Evolutionary conservation across 371 early-diverging fungal species (phyloP).

Genomic region (Modicella reniformis): DNA sequence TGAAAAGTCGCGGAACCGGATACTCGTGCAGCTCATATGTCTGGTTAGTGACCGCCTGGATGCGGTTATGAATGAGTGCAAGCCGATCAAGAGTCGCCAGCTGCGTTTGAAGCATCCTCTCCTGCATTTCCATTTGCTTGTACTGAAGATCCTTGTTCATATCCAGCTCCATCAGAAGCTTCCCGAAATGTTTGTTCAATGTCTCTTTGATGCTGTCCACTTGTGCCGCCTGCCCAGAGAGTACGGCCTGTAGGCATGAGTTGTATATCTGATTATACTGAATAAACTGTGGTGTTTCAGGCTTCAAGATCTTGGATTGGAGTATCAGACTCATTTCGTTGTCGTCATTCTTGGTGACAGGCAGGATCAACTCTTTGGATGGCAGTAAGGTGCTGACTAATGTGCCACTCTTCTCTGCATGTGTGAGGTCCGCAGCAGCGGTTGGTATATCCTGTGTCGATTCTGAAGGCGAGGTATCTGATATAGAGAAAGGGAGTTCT

Average conservation of each 20-base stretch:
- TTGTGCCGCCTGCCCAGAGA: constrained; percentile 13
- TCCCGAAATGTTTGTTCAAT: constrained; percentile 16
- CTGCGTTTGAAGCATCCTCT: constrained; percentile 12
- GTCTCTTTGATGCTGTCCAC: constrained; percentile 12
- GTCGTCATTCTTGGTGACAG: no score
- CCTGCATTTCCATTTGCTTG: constrained; percentile 21
- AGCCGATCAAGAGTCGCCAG: neutral
- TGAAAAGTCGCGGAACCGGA: constrained; percentile 20
- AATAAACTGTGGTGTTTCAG: no score
- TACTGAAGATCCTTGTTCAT: constrained; percentile 20
- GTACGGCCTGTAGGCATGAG: constrained; percentile 10
- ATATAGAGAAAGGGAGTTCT: no score
- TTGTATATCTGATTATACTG: no score
- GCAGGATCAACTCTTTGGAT: no score
- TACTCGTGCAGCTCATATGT: constrained; percentile 23
- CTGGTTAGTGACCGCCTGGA: constrained; percentile 11
- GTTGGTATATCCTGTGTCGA: no score
- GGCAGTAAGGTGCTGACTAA: no score
- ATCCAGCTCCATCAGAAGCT: constrained; percentile 13
- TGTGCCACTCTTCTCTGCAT: no score
- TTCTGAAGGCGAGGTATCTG: no score
- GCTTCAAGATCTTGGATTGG: no score
- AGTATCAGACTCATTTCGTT: no score
- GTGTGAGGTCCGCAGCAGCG: no score
- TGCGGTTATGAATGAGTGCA: neutral